Evolutionary conservation across 2,329 filamentous ascomycete genomes (phyloP), one percentile per base, ranked within the genome.

Genomic region (Lachnum nothofagi): DNA sequence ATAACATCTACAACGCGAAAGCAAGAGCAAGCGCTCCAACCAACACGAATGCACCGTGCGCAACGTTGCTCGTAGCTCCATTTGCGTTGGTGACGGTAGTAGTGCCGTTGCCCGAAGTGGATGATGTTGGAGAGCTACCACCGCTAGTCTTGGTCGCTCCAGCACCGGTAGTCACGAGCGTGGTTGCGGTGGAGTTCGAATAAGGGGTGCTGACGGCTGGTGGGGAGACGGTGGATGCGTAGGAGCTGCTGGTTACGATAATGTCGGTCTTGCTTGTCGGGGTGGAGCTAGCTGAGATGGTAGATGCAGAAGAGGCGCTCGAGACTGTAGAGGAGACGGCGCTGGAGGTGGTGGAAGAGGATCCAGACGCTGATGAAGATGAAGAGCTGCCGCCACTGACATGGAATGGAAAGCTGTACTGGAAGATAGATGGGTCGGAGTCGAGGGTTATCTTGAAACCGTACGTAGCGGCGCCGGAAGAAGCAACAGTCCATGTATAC

Each of bases 391-490:
- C 44, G 10, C 51, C 53, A 7, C 46, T 39, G 44, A 66, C 59
- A 46, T 58, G 53, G 62, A 85, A 85, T 59, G 78, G 78, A 70
- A 75, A 75, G 48, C 78, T 80, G 74, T 76, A 83, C 73, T 84
- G 79, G 74, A 78, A 80, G 62, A 73, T 67, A 61, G 73, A 54
- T 19, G 68, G 46, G 68, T 80, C 63, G 55, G 65, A 67, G 57
- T 77, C 72, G 29, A 74, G 70, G 54, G 65, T 65, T 67, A 85
- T 70, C 68, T 72, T 69, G 63, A 85, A 69, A 56, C 80, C 81
- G 67, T 83, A 84, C 61, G 73, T 72, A 44, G 68, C 68, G 34
- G 70, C 62, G 49, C 60, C 60, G 53, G 73, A 75, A 23, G 62
- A 54, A 62, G 69, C 70, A 44, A 83, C 71, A 20, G 61, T 54